Percentiles rank a stretch among this genome's conserved stretches.
Conservation (phyloP, 805 yeast species). For the Kodamaea fukazawae region DNA sequence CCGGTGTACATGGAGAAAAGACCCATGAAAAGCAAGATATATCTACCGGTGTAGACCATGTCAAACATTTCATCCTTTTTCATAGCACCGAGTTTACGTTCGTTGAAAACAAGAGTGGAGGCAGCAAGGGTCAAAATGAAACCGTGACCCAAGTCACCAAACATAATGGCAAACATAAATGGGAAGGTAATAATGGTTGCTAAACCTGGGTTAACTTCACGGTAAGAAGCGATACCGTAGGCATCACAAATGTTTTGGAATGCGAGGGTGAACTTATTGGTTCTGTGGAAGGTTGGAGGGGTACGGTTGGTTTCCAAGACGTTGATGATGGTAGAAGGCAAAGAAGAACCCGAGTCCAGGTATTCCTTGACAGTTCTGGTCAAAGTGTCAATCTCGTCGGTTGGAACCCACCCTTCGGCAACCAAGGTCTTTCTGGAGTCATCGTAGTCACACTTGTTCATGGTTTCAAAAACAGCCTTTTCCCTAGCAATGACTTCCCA, state of each 20-base stretch:
- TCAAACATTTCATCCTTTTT: constrained; percentile 91
- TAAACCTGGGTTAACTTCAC: constrained; percentile 94
- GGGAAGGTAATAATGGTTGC: constrained; percentile 96
- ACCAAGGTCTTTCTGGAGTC: constrained; percentile 80
- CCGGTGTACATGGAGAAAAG: constrained; percentile 95
- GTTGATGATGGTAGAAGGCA: constrained; percentile 46
- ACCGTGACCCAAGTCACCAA: constrained; percentile 98
- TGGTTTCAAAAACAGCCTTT: constrained; percentile 72
- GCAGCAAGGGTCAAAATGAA: constrained; percentile 77
- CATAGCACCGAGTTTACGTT: constrained; percentile 62
- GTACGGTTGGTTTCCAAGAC: constrained; percentile 68
- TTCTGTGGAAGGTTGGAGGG: constrained; percentile 93
- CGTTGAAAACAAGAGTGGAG: constrained; percentile 65
- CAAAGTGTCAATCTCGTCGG: constrained; percentile 65
- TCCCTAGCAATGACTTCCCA: constrained; percentile 59
- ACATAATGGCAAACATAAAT: constrained; percentile 98
- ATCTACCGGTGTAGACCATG: constrained; percentile 94
- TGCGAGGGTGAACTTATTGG: constrained; percentile 92
- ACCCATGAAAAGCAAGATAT: constrained; percentile 90
- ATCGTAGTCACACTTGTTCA: constrained; percentile 79
- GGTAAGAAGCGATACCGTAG: constrained; percentile 88
- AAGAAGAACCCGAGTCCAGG: constrained; percentile 34
- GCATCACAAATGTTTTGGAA: constrained; percentile 94
- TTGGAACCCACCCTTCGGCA: constrained; percentile 97
- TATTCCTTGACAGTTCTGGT: constrained; percentile 59